phyloP scores from a whole-genome alignment of 75 land plant species.

The Adiantum capillusveneris region DNA sequence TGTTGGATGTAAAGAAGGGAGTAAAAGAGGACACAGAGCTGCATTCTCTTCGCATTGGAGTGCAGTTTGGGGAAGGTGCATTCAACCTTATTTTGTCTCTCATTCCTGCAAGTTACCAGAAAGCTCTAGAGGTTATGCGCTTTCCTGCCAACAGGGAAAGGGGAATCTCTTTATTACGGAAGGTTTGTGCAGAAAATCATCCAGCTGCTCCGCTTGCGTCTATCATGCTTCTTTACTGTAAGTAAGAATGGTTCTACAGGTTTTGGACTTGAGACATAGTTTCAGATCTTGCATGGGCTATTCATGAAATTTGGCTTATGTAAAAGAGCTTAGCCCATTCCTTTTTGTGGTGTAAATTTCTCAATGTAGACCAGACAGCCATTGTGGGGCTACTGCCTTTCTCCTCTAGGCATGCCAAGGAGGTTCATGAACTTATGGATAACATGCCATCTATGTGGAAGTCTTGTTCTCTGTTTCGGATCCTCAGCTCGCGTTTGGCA shows the following conservation, averaged over 20 bases:
- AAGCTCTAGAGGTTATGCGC: slow-evolving; percentile 31
- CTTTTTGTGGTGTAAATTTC: too few relatives aligned
- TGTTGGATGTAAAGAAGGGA: slow-evolving; percentile 11
- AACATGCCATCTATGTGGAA: slow-evolving; percentile 20
- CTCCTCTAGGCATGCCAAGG: slow-evolving; percentile 11
- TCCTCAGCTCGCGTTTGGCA: slow-evolving; percentile 20
- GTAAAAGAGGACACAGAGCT: slow-evolving; percentile 31
- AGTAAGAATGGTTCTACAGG: slow-evolving; percentile 4
- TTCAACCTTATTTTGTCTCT: slow-evolving; percentile 34
- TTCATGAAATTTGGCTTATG: too few relatives aligned
- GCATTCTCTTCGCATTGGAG: slow-evolving; percentile 21
- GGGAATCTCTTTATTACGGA: slow-evolving; percentile 18
- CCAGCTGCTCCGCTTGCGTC: slow-evolving; percentile 25
- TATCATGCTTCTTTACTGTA: slow-evolving; percentile 25
- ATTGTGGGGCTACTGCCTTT: slow-evolving; percentile 32
- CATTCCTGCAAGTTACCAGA: slow-evolving; percentile 24
- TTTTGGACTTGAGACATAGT: too few relatives aligned
- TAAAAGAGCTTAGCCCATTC: too few relatives aligned
- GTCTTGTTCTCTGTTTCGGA: slow-evolving; percentile 18
- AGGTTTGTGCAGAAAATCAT: slow-evolving; percentile 21
- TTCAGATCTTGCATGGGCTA: too few relatives aligned
- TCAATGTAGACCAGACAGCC: slow-evolving; percentile 19
- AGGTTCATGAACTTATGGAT: slow-evolving; percentile 15
- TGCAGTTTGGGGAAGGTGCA: slow-evolving; percentile 30
- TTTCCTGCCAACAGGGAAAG: slow-evolving; percentile 28